Base-by-base conservation (phyloP, 2,329 filamentous ascomycete species). In the Trichoderma oligosporum region DNA sequence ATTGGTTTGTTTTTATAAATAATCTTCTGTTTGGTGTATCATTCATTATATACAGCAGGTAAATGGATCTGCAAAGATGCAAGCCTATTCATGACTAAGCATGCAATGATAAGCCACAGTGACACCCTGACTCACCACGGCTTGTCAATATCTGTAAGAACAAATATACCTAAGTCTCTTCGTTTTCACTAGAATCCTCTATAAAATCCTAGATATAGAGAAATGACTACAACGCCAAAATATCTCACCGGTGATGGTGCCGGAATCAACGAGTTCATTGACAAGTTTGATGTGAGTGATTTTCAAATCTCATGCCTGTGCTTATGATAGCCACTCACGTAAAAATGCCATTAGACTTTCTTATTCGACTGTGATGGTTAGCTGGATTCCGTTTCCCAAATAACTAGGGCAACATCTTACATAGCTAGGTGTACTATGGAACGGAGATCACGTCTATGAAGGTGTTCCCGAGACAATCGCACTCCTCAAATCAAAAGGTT, bases 361-460 rank as follows among this genome's bases (percentile, higher is more conserved):
- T 79, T 99, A 11, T 90, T 99, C 68, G 94, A 99, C 71, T 99
- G 94, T 75, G 94, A 99, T 83, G 94, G 93, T 96, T 78, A 67
- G 78, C 7, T 41, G 14, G 11, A 18, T 9, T 9, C 33, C 8
- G 14, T 20, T 20, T 31, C 16, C 29, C 4, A 22, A 12, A 12
- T n/a, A 29, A 16, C 3, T 4, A 11, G 20, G 33, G 25, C 7
- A 14, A 39, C 12, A n/a, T 51, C 64, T 69, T 33, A 67, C 57
- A 22, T 48, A 14, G 48, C 18, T 47, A 96, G 92, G 93, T 69
- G 94, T 99, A 35, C 79, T 99, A 60, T 99, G 94, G 94, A 96
- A 92, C 14, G 94, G 94, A 48, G 91, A 97, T 69, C 87, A 93
- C 70, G 78, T 96, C 9, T 97, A 94, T 65, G 86, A 90, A 12